These are phyloP conservation scores for Neostapfia colusana DNA, from an alignment of 176 grass and related monocot species.

Conservation along the genomic window DNA sequence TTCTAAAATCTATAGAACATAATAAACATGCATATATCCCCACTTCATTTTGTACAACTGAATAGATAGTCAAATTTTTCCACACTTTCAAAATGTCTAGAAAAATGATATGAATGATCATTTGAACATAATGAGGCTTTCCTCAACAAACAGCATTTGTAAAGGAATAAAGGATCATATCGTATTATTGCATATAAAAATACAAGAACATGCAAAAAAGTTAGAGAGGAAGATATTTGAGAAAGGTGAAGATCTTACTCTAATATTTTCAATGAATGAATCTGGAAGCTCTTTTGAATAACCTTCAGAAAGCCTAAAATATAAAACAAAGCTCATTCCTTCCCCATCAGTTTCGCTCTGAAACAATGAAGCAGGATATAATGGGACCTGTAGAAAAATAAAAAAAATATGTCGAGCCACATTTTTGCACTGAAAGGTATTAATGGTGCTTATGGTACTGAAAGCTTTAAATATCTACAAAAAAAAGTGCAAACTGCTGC, in stretches of 20 bases:
- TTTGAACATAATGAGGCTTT: not conserved
- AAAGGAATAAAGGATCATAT: slow-evolving; percentile 8
- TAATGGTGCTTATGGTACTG: not conserved
- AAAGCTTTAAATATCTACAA: slow-evolving; percentile 7
- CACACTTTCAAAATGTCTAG: not conserved
- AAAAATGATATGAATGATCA: not conserved
- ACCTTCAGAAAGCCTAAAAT: slow-evolving; percentile 88
- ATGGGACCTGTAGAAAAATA: slow-evolving; percentile 63
- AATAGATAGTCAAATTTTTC: not conserved
- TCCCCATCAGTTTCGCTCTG: slow-evolving; percentile 94
- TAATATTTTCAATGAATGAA: slow-evolving; percentile 78
- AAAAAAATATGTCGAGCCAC: slow-evolving; percentile 28
- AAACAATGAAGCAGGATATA: slow-evolving; percentile 93
- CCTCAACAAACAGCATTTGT: slow-evolving; percentile 6
- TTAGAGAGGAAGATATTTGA: not conserved
- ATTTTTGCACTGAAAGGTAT: not conserved
- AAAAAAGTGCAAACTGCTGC: not conserved
- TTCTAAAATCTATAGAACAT: not conserved
- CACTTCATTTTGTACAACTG: not conserved
- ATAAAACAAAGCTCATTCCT: slow-evolving; percentile 96
- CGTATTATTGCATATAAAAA: not conserved
- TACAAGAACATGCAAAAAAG: not conserved
- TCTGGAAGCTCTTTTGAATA: slow-evolving; percentile 90
- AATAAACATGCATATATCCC: not conserved
- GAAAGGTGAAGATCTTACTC: slow-evolving; percentile 53